A percentile compares a stretch with the other conserved stretches of the same genome.
Conservation (phyloP, 345 rosid genomes). For the Cardiospermum halicacabum region DNA sequence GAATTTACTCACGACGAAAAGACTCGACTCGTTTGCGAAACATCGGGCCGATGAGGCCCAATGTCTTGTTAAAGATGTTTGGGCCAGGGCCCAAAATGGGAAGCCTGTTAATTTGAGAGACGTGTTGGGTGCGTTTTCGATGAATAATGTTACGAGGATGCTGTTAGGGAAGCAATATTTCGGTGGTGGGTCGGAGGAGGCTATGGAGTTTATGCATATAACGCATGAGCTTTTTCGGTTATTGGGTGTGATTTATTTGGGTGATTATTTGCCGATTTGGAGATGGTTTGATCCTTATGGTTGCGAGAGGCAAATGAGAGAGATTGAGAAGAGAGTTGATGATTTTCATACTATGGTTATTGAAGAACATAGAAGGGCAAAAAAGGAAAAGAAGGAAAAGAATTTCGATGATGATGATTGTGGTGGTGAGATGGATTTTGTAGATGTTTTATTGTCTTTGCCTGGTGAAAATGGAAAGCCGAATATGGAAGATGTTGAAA, state of each 20-base stretch:
- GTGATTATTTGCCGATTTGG: conserved; percentile 90
- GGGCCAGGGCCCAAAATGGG: conserved; percentile 19
- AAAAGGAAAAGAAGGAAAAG: conserved; percentile 7
- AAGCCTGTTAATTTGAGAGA: conserved; percentile 61
- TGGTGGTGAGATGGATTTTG: conserved; percentile 60
- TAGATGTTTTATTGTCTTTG: conserved; percentile 71
- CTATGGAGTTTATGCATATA: conserved; percentile 80
- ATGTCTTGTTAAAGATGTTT: conserved; percentile 40
- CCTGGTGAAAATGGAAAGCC: conserved; percentile 69
- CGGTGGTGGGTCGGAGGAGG: conserved; percentile 62
- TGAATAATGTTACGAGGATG: conserved; percentile 94
- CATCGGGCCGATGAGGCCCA: conserved; percentile 50
- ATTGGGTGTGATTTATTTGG: conserved; percentile 74
- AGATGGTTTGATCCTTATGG: conserved; percentile 84
- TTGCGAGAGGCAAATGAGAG: conserved; percentile 76
- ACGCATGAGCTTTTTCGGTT: conserved; percentile 72
- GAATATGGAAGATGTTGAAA: conserved; percentile 70
- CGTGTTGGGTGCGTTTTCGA: conserved; percentile 75
- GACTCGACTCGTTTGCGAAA: conserved; percentile 43
- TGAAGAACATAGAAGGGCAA: conserved; percentile 54
- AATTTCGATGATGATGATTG: conserved; percentile 1
- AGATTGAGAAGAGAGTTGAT: conserved; percentile 88
- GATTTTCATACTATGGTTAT: conserved; percentile 69
- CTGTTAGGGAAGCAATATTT: conserved; percentile 75
- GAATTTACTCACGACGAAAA: conserved; percentile 44